Conservation (phyloP, 345 rosid species). For the Psidium friedrichsthalianum region DNA sequence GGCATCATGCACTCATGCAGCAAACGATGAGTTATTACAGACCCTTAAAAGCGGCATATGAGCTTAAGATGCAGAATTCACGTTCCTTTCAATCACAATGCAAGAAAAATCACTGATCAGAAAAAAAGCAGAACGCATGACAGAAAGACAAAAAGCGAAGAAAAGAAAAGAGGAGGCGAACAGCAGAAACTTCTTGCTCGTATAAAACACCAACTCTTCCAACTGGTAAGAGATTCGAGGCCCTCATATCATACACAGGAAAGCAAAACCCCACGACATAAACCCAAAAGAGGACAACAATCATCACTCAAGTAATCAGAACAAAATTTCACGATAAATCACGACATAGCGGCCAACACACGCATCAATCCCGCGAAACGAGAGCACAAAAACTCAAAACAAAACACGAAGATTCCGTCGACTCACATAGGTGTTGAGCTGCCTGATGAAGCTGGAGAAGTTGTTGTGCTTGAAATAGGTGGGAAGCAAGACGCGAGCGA, state of each 20-base stretch:
- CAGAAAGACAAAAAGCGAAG: neutral
- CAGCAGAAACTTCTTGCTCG: neutral
- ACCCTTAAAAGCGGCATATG: neutral
- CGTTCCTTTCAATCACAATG: neutral
- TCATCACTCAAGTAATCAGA: neutral
- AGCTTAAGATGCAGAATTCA: neutral
- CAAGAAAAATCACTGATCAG: neutral
- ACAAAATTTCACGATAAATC: neutral
- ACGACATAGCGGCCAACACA: neutral
- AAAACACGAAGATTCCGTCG: neutral
- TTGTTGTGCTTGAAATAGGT: slow-evolving; percentile 90
- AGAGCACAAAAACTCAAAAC: neutral
- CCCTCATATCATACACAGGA: neutral
- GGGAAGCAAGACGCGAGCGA: slow-evolving; percentile 70
- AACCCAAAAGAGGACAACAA: neutral
- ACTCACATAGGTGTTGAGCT: slow-evolving; percentile 14
- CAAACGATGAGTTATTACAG: neutral
- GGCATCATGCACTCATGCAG: neutral
- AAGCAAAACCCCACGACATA: neutral
- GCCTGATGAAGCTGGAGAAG: slow-evolving; percentile 50
- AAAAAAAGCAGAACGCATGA: neutral
- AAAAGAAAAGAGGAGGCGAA: neutral
- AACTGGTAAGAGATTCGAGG: neutral
- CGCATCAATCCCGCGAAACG: neutral
- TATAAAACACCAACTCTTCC: neutral